Percentiles rank a stretch among this genome's conserved stretches.
Conservation (phyloP, 257 asterid species). For the Henckelia pumila region DNA sequence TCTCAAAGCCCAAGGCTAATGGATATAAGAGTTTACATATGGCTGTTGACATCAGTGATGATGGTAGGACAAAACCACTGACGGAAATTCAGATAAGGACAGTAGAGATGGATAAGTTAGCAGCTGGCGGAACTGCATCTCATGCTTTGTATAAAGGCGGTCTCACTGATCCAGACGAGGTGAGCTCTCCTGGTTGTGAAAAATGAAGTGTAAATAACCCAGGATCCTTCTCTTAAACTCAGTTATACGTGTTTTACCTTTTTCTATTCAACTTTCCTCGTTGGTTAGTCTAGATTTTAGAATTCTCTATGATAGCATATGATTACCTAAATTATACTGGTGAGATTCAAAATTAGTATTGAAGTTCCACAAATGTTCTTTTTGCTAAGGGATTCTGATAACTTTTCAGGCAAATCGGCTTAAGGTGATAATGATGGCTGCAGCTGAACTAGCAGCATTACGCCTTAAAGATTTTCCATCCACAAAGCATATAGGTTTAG, state of each 20-base stretch:
- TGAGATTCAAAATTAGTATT: neutral
- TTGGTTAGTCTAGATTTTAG: neutral
- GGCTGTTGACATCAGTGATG: conserved; percentile 75
- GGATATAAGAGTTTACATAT: conserved; percentile 90
- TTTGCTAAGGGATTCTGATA: neutral
- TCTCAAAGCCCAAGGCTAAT: conserved; percentile 67
- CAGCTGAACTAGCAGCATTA: conserved; percentile 87
- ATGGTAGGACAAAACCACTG: conserved; percentile 49
- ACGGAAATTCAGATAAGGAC: conserved; percentile 96
- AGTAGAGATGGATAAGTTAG: conserved; percentile 78
- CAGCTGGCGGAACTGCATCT: conserved; percentile 91
- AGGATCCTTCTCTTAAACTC: conserved; percentile 13
- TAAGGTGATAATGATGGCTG: conserved; percentile 96
- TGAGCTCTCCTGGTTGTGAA: conserved; percentile 19
- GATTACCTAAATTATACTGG: conserved; percentile 5
- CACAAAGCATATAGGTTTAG: conserved; percentile 44
- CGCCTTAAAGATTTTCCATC: conserved; percentile 82
- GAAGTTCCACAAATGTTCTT: neutral
- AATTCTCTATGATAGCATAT: neutral
- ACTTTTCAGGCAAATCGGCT: conserved; percentile 74
- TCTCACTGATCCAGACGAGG: conserved; percentile 87
- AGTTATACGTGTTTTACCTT: neutral
- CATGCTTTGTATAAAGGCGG: conserved; percentile 93
- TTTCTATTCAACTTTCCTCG: neutral
- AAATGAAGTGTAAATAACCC: conserved; percentile 3